These are phyloP conservation scores for Phytopythium montanum DNA, from an alignment of 352 stramenopile species.

Conservation along the genomic window DNA sequence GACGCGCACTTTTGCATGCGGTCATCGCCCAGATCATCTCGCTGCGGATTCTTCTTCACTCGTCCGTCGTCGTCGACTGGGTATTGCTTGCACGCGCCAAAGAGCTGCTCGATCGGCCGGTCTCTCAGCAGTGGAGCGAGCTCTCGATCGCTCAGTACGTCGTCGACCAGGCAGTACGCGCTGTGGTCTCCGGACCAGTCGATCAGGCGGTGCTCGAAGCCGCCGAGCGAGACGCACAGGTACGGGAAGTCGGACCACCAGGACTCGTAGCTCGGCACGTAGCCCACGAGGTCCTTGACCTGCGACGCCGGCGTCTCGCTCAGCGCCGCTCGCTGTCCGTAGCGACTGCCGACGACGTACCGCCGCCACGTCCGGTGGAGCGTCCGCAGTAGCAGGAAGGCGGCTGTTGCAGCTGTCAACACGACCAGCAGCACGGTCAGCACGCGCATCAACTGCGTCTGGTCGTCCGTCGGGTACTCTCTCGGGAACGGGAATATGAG, in stretches of 20 bases:
- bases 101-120: slow-evolving; percentile 47
- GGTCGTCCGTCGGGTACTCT: slow-evolving; percentile 26
- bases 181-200: slow-evolving; percentile 53
- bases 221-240: slow-evolving; percentile 45
- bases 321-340: slow-evolving; percentile 24
- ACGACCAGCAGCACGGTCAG: slow-evolving; percentile 41
- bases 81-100: slow-evolving; percentile 64
- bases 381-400: slow-evolving; percentile 32
- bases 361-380: slow-evolving; percentile 31
- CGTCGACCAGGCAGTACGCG: slow-evolving; percentile 59
- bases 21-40: not conserved
- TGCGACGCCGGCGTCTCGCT: slow-evolving; percentile 42
- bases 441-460: slow-evolving; percentile 34
- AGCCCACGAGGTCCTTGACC: slow-evolving; percentile 47
- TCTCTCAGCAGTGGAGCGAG: slow-evolving; percentile 32
- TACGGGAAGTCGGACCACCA: slow-evolving; percentile 70
- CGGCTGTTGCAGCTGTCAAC: slow-evolving; percentile 23
- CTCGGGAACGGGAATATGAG: slow-evolving; percentile 53
- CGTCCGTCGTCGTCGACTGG: not conserved
- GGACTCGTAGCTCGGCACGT: slow-evolving; percentile 62
- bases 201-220: slow-evolving; percentile 54
- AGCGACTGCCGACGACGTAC: slow-evolving; percentile 30
- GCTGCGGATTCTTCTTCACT: not conserved
- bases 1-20: slow-evolving; percentile 5
- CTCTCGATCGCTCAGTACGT: slow-evolving; percentile 47